Percentiles rank a stretch among this genome's conserved stretches.
Evolutionary conservation across 176 grass and related monocot species (phyloP).

Genomic region (Triticum urartu): DNA sequence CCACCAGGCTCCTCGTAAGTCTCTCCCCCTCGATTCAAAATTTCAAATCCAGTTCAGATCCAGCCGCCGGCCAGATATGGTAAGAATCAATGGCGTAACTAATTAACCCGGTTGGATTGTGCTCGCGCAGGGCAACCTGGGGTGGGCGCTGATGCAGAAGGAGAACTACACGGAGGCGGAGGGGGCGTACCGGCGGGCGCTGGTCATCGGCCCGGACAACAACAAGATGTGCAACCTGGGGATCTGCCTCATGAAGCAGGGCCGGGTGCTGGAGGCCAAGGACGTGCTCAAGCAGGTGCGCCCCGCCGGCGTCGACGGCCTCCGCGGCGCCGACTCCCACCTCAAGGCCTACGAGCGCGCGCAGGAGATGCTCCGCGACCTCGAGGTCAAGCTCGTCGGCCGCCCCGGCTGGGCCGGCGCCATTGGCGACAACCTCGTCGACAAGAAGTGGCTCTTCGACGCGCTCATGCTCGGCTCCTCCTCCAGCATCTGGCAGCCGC

Average conservation of each 20-base stretch:
- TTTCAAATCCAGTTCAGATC: neutral
- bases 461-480: slow-evolving; percentile 59
- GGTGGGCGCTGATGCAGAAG: slow-evolving; percentile 99
- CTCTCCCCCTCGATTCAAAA: neutral
- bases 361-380: slow-evolving; percentile 92
- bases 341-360: slow-evolving; percentile 89
- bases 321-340: slow-evolving; percentile 89
- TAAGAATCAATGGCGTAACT: neutral
- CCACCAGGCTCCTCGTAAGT: slow-evolving; percentile 85
- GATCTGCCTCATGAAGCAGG: slow-evolving; percentile 93
- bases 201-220: slow-evolving; percentile 81
- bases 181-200: slow-evolving; percentile 67
- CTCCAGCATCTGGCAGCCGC: slow-evolving; percentile 89
- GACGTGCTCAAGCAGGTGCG: slow-evolving; percentile 91
- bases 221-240: slow-evolving; percentile 99
- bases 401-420: neutral
- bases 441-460: slow-evolving; percentile 84
- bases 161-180: slow-evolving; percentile 93
- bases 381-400: slow-evolving; percentile 70
- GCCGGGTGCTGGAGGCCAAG: slow-evolving; percentile 81
- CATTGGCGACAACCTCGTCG: neutral
- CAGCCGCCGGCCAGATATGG: neutral
- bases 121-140: slow-evolving; percentile 71
- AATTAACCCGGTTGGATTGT: neutral
- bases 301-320: slow-evolving; percentile 56